Conservation (phyloP, 1,284 basidiomycete species). For the Cutaneotrichosporon mucoides region DNA sequence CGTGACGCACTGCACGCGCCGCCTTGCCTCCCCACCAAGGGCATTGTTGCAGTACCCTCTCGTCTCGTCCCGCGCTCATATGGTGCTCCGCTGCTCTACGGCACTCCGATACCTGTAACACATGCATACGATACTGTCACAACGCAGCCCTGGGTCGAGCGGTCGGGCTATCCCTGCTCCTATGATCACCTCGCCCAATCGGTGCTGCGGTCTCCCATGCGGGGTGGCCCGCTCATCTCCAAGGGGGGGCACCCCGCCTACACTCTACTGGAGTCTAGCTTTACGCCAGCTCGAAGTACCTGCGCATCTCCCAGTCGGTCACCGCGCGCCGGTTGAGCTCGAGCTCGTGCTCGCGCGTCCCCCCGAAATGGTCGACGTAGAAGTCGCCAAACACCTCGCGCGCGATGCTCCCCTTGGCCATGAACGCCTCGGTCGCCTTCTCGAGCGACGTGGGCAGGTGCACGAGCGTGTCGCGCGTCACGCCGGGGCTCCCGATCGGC, state of each 20-base stretch:
- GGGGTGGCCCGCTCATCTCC: too few species aligned
- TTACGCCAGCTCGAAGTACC: slow-evolving; percentile 75
- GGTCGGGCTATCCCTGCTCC: too few species aligned
- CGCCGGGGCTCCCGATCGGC: slow-evolving; percentile 57
- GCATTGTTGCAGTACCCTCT: too few species aligned
- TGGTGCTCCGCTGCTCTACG: too few species aligned
- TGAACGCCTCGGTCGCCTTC: slow-evolving; percentile 73
- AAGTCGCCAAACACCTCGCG: slow-evolving; percentile 80
- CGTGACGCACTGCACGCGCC: too few species aligned
- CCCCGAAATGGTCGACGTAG: slow-evolving; percentile 90
- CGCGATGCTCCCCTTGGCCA: slow-evolving; percentile 70
- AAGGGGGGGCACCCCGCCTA: too few species aligned
- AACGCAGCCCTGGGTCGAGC: background rate
- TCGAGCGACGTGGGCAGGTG: slow-evolving; percentile 75
- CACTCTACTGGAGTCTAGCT: background rate
- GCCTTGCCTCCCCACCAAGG: too few species aligned
- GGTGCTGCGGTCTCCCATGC: too few species aligned
- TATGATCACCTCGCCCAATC: too few species aligned
- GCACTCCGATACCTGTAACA: background rate
- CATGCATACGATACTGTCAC: background rate
- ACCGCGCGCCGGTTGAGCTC: slow-evolving; percentile 81
- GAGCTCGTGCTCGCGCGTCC: slow-evolving; percentile 85
- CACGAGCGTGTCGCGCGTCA: slow-evolving; percentile 52
- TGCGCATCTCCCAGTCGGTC: slow-evolving; percentile 88
- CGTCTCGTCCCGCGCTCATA: too few species aligned